Base-by-base conservation (phyloP, 1,139 yeast genomes). In the Protomyces pachydermus region DNA sequence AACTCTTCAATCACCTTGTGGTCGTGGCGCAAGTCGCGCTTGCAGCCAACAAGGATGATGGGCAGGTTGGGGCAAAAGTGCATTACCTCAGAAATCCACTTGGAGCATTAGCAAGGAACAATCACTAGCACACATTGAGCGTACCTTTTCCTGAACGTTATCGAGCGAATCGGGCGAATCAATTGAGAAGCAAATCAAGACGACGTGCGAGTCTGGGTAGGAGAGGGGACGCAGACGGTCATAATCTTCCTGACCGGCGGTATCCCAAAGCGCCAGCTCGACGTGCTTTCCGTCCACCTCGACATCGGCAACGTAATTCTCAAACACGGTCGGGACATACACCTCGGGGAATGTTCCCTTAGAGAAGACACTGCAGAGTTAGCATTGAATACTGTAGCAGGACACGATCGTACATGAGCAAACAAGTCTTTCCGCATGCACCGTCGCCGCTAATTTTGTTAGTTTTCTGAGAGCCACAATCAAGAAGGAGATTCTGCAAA, bases 241-340 rank as follows among this genome's bases (percentile, higher is more conserved):
- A 75, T 91, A 91, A 75, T 91, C 97, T 72, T 88, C 88, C 76
- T 91, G 97, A 35, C 97, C 97, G 8, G 97, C 97, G 18, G 97
- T 91, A 81, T 91, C 97, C 96, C 97, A 91, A 61, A 91, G 81
- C 32, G 95, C 96, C 64, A 91, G 79, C 48, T 66, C 68, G 46
- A 88, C 86, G 63, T 87, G 87, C 71, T 86, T 90, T 53, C 88
- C 88, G 71, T 87, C 93, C 48, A 86, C 87, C 82, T 88, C 84
- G 42, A 91, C 91, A 56, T 88, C 87, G 20, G 96, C 95, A 3
- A 95, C 84, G 74, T 90, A 90, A 76, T 90, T 89, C 73, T 65
- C 66, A 56, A 65, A 65, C 12, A 65, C 66, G 4, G 66, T 65
- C 9, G 66, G 66, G 39, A 65, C 66, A 52, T 65, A 65, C 48